Base-by-base conservation (phyloP, 2,329 filamentous ascomycete species). In the Venturia carpophila region DNA sequence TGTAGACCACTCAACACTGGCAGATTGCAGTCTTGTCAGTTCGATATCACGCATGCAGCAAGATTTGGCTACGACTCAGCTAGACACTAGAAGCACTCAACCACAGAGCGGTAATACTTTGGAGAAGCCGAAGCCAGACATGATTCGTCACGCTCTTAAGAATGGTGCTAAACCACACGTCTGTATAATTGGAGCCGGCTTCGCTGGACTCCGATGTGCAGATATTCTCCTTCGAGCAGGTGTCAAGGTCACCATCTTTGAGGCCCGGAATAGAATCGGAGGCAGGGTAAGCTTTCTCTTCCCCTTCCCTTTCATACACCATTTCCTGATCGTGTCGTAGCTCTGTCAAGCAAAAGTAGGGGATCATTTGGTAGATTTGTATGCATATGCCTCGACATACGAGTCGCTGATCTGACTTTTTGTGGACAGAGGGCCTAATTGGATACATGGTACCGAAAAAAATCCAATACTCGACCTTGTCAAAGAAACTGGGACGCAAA, bases 381-480 rank as follows among this genome's bases (percentile, higher is more conserved):
- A 78, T 69, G 81, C 75, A n/a, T 41, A 13, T 21, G 39, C 13
- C 7, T 37, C 64, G 52, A 41, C 17, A 64, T 55, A 42, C 69
- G 73, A 62, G 71, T 15, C 30, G 30, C 27, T 58, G 27, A 58
- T 58, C 52, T 58, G 52, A 58, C 52, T 24, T 19, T 19, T 37
- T 9, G 30, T 37, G 30, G 30, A 15, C 62, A 86, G 83, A 41
- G 89, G 89, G 0, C 87, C 88, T n/a, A 92, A 91, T 70, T 92
- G 88, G 88, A 90, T 92, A 63, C 88, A 92, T 67, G 88, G 89
- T 42, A 90, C 87, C 6, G 78, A 83, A 0, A 80, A 86, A 67
- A 92, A 91, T 70, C 87, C 88, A 0, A 88, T 91, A 19, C 73
- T 87, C 47, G 84, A 88, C 55, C 77, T 91, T 21, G 87, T 87